Evolutionary conservation across 2,329 filamentous ascomycete genomes (phyloP), one percentile per base, ranked within the genome.

Genomic region (Fusarium sp.): DNA sequence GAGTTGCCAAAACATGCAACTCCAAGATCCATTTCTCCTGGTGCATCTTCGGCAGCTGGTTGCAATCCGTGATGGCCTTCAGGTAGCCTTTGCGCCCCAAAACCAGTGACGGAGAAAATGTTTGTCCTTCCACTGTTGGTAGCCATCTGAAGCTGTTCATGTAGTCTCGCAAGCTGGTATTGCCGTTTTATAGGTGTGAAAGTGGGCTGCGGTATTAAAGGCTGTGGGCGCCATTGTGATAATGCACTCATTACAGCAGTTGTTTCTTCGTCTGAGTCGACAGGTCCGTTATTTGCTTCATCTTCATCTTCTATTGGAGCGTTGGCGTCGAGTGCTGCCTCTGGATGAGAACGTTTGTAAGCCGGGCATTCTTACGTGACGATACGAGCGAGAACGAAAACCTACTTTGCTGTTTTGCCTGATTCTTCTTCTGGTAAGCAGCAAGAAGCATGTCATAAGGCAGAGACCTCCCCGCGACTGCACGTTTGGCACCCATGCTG

Each of bases 371-470:
- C 27, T n/a, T 16, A 22, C 8, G 32, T 40, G 25, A 22, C 11
- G 15, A 49, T 6, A 20, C 7, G n/a, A 38, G 18, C 15, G 18
- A 13, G 13, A 8, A 25, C 41, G 18, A 57, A 41, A 45, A 87
- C 91, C 82, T 85, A 94, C 93, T 97, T 81, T 98, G 96, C 83
- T 97, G 93, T 77, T 97, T 97, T 24, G 96, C 96, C 80, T 98
- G 96, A 76, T 99, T 99, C 85, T 98, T 98, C 86, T 98, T 98
- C 80, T 96, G 93, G 76, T 96, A 96, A 10, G 92, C 91, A 16
- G 92, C 90, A 40, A 98, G 86, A 41, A 98, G 84, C 91, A 97
- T 96, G 79, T 97, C 94, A 77, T 98, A 98, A 2, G 94, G 94
- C 64, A 97, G 82, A 46, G 92, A 96, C 66, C 94, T 87, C 1